These are phyloP conservation scores for Proliferodiscus dingleyae DNA, from an alignment of 2,329 filamentous ascomycete species.

Conservation along the genomic window DNA sequence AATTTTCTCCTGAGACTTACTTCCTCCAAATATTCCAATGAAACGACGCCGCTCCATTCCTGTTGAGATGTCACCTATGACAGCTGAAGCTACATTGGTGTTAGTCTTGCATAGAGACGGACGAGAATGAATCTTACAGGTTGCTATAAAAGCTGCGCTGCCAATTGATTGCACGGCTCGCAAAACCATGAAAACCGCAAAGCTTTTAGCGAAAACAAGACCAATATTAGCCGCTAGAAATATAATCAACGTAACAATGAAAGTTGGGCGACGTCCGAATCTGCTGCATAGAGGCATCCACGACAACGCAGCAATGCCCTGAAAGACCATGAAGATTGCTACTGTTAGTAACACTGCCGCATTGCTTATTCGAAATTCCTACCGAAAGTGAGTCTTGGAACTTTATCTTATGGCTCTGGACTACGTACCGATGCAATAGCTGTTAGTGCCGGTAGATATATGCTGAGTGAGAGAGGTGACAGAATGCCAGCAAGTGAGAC, in stretches of 20 bases:
- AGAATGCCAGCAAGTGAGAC: constrained; percentile 16
- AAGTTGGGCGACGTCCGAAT: constrained; percentile 48
- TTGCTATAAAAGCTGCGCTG: constrained; percentile 53
- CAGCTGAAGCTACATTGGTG: constrained; percentile 39
- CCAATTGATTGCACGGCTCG: constrained; percentile 53
- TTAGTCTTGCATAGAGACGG: neutral
- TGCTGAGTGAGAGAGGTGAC: constrained; percentile 18
- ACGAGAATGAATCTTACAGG: constrained; percentile 28
- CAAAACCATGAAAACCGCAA: constrained; percentile 44
- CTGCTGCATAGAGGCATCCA: constrained; percentile 41
- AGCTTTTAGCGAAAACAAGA: constrained; percentile 38
- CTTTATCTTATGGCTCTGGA: neutral
- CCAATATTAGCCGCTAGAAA: constrained; percentile 43
- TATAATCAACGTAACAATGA: constrained; percentile 42
- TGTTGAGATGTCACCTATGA: constrained; percentile 60
- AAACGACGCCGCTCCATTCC: constrained; percentile 57
- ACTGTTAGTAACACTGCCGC: constrained; percentile 12
- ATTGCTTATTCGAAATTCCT: constrained; percentile 11
- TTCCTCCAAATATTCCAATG: constrained; percentile 50
- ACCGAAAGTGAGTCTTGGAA: constrained; percentile 28
- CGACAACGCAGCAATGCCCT: constrained; percentile 52
- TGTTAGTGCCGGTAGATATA: constrained; percentile 18
- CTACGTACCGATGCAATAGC: constrained; percentile 8
- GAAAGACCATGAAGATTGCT: constrained; percentile 39
- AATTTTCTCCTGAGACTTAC: constrained; percentile 1